Conservation (phyloP, 257 asterid species). For the Lavandula angustifolia region DNA sequence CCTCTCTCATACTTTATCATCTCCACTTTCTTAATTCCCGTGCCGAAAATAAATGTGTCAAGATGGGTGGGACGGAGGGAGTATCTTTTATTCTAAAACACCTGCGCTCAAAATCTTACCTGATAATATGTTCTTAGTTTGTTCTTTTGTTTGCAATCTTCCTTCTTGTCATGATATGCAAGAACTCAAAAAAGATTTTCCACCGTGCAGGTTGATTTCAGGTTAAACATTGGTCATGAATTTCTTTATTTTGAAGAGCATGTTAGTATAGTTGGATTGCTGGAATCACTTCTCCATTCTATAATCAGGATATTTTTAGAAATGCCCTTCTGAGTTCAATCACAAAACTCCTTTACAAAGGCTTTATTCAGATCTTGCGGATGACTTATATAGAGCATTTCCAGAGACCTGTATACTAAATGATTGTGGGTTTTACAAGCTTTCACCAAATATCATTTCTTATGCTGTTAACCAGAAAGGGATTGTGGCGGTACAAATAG, state of each 20-base stretch:
- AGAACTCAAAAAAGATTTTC: slow-evolving; percentile 1
- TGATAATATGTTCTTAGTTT: slow-evolving; percentile 12
- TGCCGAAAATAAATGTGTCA: no score
- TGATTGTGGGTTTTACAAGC: not conserved
- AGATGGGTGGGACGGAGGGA: no score
- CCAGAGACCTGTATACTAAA: not conserved
- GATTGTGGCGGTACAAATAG: not conserved
- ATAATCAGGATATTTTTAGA: not conserved
- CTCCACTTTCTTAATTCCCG: no score
- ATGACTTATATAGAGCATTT: not conserved
- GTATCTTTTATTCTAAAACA: no score
- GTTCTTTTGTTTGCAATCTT: not conserved
- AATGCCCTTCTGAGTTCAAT: slow-evolving; percentile 3
- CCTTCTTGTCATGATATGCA: not conserved
- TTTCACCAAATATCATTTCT: slow-evolving; percentile 3
- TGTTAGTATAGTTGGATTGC: slow-evolving; percentile 6
- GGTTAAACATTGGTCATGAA: not conserved
- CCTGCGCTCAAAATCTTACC: no score
- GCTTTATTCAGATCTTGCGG: not conserved
- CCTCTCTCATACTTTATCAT: no score
- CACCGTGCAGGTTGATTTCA: not conserved
- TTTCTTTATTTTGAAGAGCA: not conserved
- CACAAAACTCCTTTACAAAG: not conserved
- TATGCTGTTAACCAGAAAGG: slow-evolving; percentile 4
- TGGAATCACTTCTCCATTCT: not conserved